Percentiles rank a stretch among this genome's conserved stretches.
These are phyloP conservation scores for Solidago caesia DNA, from an alignment of 129 eudicot genomes.

Conservation along the genomic window DNA sequence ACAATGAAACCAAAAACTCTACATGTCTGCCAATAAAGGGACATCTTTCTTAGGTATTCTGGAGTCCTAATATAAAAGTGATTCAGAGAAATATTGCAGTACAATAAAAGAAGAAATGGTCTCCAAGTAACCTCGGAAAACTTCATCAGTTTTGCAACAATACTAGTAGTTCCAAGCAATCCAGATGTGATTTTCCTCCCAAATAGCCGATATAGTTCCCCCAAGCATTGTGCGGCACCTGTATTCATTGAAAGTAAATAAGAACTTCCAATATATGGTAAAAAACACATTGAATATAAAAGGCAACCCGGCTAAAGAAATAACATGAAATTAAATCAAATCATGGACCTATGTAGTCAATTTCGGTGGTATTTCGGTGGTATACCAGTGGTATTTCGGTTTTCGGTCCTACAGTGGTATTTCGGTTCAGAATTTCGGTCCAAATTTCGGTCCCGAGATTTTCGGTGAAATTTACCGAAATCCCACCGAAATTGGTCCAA, in stretches of 20 bases:
- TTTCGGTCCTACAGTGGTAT: too few species aligned
- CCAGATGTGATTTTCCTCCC: conserved; percentile 93
- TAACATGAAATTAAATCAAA: not conserved
- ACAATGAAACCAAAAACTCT: conserved; percentile 1
- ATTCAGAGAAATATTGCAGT: conserved; percentile 21
- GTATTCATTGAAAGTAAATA: conserved; percentile 13
- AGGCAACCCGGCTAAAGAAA: not conserved
- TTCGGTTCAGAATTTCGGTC: too few species aligned
- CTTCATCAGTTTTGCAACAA: conserved; percentile 79
- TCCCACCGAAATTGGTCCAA: too few species aligned
- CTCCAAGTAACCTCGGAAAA: conserved; percentile 66
- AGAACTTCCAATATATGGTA: not conserved
- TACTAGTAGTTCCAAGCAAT: conserved; percentile 74
- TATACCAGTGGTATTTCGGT: too few species aligned
- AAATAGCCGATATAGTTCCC: conserved; percentile 79
- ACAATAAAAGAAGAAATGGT: not conserved
- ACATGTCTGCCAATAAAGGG: not conserved
- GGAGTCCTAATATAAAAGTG: conserved; percentile 11
- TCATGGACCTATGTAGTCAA: too few species aligned
- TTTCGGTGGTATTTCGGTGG: too few species aligned
- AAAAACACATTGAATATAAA: conserved; percentile 8
- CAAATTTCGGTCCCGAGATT: too few species aligned
- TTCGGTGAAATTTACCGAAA: too few species aligned
- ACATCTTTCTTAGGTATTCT: conserved; percentile 14
- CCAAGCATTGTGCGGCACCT: conserved; percentile 98